Evolutionary conservation across 2,329 filamentous ascomycete species (phyloP), one percentile per base, ranked within the genome.

Genomic region (Arthrinium puccinioides): DNA sequence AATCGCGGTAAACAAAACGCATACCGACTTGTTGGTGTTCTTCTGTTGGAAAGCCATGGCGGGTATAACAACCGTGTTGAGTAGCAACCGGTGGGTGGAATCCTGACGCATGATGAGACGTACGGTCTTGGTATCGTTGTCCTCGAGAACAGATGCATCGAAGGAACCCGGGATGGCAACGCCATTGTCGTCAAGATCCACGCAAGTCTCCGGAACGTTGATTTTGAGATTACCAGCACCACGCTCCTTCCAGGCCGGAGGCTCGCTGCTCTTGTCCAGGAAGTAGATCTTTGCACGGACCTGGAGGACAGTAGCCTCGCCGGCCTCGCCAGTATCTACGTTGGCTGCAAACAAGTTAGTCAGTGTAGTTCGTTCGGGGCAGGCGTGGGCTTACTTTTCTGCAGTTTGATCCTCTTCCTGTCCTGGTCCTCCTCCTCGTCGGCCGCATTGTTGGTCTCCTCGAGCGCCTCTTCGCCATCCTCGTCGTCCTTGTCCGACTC

Each of bases 91-190:
- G 52, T 89, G 80, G 1, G 87, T 92, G 42, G 88, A 87, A 53
- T 96, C 89, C 48, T 94, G 87, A 14, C 90, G 82, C 79, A 96
- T 88, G 43, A 97, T 75, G 47, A 97, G 75, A 28, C 90, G 83
- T 18, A 82, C 72, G 39, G 76, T 67, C 46, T 72, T 72, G 36
- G 66, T 60, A 14, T 67, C 63, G 14, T 71, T 65, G 4, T 68
- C 59, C 35, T 71, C 68, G 4, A 75, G 52, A 13, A 56, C 56
- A 5, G 75, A 77, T 14, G 67, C 67, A 47, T 79, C 73, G 42
- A 80, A 79, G 13, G 67, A 69, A 18, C 68, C 68, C 2, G 72
- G 62, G 35, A 74, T 60, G n/a, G 68, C 56, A 9, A 54, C 51
- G 4, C 68, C 70, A 14, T 62, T 61, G 16, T 53, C 45, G 10